These are phyloP conservation scores for Leccinum incarnatum DNA, from an alignment of 768 basidiomycete genomes.

Conservation along the genomic window DNA sequence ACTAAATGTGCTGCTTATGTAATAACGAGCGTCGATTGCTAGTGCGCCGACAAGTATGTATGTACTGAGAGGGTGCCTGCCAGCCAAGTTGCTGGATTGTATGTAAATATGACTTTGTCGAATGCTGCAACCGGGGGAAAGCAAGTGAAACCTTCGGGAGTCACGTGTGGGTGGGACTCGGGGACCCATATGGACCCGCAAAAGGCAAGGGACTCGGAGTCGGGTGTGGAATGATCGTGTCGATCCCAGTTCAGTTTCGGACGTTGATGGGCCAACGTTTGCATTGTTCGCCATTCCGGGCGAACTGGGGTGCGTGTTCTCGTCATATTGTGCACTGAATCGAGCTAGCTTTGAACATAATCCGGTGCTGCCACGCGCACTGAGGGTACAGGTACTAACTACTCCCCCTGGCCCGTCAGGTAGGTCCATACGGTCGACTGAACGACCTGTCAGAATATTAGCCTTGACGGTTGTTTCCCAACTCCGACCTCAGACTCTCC, in stretches of 20 bases:
- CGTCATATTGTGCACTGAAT: constrained; percentile 27
- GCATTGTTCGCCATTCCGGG: constrained; percentile 32
- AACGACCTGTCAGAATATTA: constrained; percentile 19
- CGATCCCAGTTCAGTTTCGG: neutral
- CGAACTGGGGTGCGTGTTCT: constrained; percentile 19
- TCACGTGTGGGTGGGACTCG: constrained; percentile 26
- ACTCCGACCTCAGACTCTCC: constrained; percentile 33
- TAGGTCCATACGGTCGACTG: neutral
- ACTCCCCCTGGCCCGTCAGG: neutral
- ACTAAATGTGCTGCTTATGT: constrained; percentile 19
- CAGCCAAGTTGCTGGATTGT: neutral
- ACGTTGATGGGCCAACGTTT: neutral
- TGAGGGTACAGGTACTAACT: constrained; percentile 1
- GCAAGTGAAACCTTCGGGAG: constrained; percentile 11
- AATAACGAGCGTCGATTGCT: constrained; percentile 7
- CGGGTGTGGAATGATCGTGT: constrained; percentile 2
- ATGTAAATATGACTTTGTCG: neutral
- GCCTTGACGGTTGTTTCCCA: constrained; percentile 23
- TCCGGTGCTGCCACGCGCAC: neutral
- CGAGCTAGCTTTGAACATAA: constrained; percentile 8
- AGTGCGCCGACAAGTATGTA: neutral
- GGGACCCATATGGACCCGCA: constrained; percentile 43
- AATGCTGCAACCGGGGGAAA: neutral
- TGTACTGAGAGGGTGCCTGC: neutral
- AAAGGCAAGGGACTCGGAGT: constrained; percentile 24